Evolutionary conservation across 768 basidiomycete genomes (phyloP), one percentile per base, ranked within the genome.

Genomic region (Pulveroboletus sp.): DNA sequence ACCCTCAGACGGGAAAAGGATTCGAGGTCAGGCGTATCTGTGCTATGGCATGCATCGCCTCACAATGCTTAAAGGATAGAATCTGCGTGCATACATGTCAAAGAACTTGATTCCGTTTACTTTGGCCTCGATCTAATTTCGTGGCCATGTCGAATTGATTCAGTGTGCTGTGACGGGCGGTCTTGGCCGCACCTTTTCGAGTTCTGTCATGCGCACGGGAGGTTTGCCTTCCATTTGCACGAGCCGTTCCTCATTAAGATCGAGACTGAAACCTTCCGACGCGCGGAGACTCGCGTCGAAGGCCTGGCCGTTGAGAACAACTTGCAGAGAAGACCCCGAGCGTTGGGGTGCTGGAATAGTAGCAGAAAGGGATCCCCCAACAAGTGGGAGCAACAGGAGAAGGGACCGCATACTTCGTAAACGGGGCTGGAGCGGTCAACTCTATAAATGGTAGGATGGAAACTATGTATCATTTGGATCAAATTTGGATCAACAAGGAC

Each of bases 121-220:
- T 69, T 88, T 94, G 52, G 82, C 78, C 60, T 81, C 72, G 53
- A 94, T 86, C 90, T 92, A 48, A 8, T 16, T 17, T 14, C 14
- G 22, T 5, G 37, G 36, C 2, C 2, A 24, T 5, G 36, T 31
- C 7, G 32, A 12, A 27, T 57, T 1, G 38, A 47, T 39, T 32
- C 17, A 16, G 17, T 3, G 20, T 14, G 14, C 5, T 26, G 16
- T 19, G 13, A 8, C 2, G 17, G 9, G 19, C 7, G 13, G 20
- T 17, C 12, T 24, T 11, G 30, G 27, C 17, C 57, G 9, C 26
- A 86, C 88, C 83, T 95, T 96, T 58, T 93, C 85, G n/a, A 87
- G 70, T 69, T 96, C 93, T 13, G 91, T 81, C 72, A 93, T 86
- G 85, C 82, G 86, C 44, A 85, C 77, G 4, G 89, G 85, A 11